Conservation (phyloP, 805 yeast genomes). For the Suhomyces sp. region DNA sequence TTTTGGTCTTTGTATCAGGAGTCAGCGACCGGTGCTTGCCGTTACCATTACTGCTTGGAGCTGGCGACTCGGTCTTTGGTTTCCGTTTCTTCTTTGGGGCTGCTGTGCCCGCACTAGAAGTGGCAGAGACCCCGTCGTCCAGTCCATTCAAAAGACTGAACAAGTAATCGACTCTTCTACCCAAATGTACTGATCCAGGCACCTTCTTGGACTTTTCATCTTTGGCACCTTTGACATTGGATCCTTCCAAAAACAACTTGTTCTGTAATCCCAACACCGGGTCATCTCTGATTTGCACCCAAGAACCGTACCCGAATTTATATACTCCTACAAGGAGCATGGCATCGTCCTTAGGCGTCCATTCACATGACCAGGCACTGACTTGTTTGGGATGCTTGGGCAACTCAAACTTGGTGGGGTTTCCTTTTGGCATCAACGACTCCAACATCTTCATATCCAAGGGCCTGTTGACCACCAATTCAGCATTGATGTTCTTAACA, state of each 20-base stretch:
- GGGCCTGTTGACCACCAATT: conserved; percentile 76
- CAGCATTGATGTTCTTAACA: conserved; percentile 89
- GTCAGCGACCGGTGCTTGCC: conserved; percentile 12
- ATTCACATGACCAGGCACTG: conserved; percentile 85
- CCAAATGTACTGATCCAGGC: conserved; percentile 90
- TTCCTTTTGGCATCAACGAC: conserved; percentile 48
- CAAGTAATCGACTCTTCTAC: conserved; percentile 87
- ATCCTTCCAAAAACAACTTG: conserved; percentile 65
- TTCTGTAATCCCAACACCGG: conserved; percentile 84
- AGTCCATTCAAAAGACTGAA: conserved; percentile 66
- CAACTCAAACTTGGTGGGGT: conserved; percentile 60
- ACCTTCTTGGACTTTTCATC: conserved; percentile 53
- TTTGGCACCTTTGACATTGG: conserved; percentile 14
- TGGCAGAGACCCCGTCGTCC: conserved; percentile 21
- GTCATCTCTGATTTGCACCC: conserved; percentile 93
- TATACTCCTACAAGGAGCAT: conserved; percentile 81
- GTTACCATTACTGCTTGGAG: conserved; percentile 9
- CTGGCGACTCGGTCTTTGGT: conserved; percentile 16
- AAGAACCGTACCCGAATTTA: conserved; percentile 94
- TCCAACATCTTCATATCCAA: conserved; percentile 72
- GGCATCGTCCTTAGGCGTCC: conserved; percentile 83
- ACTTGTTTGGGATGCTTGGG: conserved; percentile 71
- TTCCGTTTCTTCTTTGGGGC: conserved; percentile 16
- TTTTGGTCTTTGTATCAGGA: conserved; percentile 17
- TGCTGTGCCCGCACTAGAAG: conserved; percentile 6